Base-by-base conservation (phyloP, 768 basidiomycete genomes). In the Mycena galopus region DNA sequence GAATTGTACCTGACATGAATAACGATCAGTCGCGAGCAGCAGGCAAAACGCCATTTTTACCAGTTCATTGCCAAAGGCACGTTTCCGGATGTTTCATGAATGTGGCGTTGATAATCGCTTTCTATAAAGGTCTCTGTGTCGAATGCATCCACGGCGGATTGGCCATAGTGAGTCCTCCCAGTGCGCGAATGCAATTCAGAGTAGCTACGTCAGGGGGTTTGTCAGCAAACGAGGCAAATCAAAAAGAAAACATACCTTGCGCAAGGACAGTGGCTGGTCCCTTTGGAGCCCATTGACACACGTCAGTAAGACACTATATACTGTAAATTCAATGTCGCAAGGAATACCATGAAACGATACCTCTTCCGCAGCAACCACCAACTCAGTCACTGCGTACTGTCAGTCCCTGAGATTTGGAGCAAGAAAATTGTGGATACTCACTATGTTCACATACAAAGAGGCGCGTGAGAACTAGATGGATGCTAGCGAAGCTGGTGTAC, bases 371-470 rank as follows among this genome's bases (percentile, higher is more conserved):
- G 85, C 81, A 16, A 83, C 74, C 23, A 89, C 80, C 16, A 92
- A 81, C 68, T 92, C 91, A 71, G 84, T 87, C 57, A 93, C 92
- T 93, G 39, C 27, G 44, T 61, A 19, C 60, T 23, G 30, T 44
- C 21, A 62, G 47, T 65, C 63, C 57, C 71, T 57, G 71, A 47
- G 17, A 39, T 11, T n/a, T n/a, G n/a, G n/a, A 16, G 16, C 37
- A 7, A 55, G 27, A 32, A 50, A 58, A 32, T 3, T 23, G 21
- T 30, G 17, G 21, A 19, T 17, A 83, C 91, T 76, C 77, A 92
- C 91, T 75, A 76, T 91, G 89, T 60, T 92, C 89, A 74, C 91
- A 88, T 16, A 90, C 85, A 75, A 86, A 92, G 4, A 93, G 81
- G 56, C 87, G 86, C 9, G 87, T 88, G 25, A 88, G 79, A 35